phyloP scores from a whole-genome alignment of 1,284 basidiomycete species.

The Cryptococcus sp. region DNA sequence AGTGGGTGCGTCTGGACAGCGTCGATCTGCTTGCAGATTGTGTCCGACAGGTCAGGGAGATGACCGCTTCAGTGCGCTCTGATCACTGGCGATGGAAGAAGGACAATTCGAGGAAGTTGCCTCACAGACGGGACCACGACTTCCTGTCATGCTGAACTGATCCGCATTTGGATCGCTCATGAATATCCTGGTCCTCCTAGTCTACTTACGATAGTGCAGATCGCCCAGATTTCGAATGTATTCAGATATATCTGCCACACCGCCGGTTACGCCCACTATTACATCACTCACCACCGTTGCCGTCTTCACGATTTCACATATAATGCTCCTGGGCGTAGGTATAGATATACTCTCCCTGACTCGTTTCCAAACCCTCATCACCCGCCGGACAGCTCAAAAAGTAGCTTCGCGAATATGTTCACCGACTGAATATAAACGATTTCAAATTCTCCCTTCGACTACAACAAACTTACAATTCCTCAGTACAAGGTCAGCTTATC shows the following conservation, averaged over 20 bases:
- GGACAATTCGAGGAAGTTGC: too few species aligned
- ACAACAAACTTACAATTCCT: slow-evolving; percentile 6
- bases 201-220: too few species aligned
- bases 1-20: too few species aligned
- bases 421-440: slow-evolving; percentile 21
- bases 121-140: too few species aligned
- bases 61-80: too few species aligned
- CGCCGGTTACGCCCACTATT: not conserved
- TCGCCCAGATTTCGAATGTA: too few species aligned
- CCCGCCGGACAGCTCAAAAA: slow-evolving; percentile 51
- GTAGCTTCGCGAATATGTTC: slow-evolving; percentile 65
- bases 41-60: too few species aligned
- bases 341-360: slow-evolving; percentile 70
- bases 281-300: not conserved
- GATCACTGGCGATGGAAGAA: too few species aligned
- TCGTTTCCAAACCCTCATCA: slow-evolving; percentile 58
- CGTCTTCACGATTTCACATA: not conserved
- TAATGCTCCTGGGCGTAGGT: slow-evolving; percentile 65
- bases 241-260: not conserved
- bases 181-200: too few species aligned
- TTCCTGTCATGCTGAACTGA: too few species aligned
- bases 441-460: not conserved
- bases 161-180: too few species aligned
- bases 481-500: slow-evolving; percentile 11
- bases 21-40: too few species aligned